phyloP scores from a whole-genome alignment of 345 rosid species.

The Citrus maxima region DNA sequence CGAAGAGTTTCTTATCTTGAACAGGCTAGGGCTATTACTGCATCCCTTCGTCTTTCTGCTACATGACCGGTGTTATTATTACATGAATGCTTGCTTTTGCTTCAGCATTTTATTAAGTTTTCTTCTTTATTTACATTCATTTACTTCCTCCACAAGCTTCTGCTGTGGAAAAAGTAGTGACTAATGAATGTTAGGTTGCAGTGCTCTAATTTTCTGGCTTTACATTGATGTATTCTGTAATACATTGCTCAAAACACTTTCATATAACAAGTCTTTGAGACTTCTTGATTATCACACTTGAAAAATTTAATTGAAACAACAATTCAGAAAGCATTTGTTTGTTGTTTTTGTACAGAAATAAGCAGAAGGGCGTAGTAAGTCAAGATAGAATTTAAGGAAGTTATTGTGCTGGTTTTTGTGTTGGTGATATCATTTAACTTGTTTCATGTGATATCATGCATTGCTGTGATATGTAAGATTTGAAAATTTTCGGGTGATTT shows the following conservation, averaged over 20 bases:
- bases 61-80: neutral
- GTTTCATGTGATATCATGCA: neutral
- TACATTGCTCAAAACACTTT: neutral
- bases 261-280: neutral
- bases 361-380: neutral
- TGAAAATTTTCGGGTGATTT: neutral
- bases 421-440: neutral
- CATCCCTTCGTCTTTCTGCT: neutral
- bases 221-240: neutral
- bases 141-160: too few relatives aligned
- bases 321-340: neutral
- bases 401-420: neutral
- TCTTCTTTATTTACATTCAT: neutral
- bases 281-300: too few relatives aligned
- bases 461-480: neutral
- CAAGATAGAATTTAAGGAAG: neutral
- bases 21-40: slow-evolving; percentile 44
- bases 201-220: neutral
- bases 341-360: neutral
- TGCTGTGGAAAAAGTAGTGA: neutral
- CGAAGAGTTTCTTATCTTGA: slow-evolving; percentile 73
- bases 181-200: neutral
- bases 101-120: neutral
- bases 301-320: neutral
- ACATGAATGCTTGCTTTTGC: neutral